These are phyloP conservation scores for Punica granatum DNA, from an alignment of 345 rosid species.

Conservation along the genomic window DNA sequence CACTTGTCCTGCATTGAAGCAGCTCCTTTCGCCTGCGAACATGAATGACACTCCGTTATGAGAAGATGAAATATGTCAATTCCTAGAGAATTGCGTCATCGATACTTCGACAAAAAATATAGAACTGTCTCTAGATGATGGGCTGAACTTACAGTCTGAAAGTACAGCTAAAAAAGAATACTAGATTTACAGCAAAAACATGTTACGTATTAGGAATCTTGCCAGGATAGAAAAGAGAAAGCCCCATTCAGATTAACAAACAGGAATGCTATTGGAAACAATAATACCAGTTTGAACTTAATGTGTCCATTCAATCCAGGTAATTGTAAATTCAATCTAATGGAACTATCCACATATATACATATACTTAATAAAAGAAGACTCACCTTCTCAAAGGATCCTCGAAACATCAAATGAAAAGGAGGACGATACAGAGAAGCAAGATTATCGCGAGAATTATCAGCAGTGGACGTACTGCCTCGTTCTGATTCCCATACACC, in stretches of 20 bases:
- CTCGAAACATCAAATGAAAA: slow-evolving; percentile 70
- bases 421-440: slow-evolving; percentile 97
- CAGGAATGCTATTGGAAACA: neutral
- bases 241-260: neutral
- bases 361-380: neutral
- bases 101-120: neutral
- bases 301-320: neutral
- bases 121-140: neutral
- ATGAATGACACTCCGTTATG: slow-evolving; percentile 5
- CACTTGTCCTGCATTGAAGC: slow-evolving; percentile 84
- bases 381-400: slow-evolving; percentile 84
- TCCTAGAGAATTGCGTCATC: neutral
- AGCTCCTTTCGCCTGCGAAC: slow-evolving; percentile 62
- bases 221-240: neutral
- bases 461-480: slow-evolving; percentile 48
- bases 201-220: neutral
- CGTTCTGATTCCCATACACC: slow-evolving; percentile 77
- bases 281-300: neutral
- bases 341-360: neutral
- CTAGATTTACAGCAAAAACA: neutral
- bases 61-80: neutral
- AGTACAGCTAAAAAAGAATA: neutral
- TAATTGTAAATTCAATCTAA: neutral
- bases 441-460: slow-evolving; percentile 71
- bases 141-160: neutral